phyloP scores from a whole-genome alignment of 768 basidiomycete species.

The Jaapia argillacea region DNA sequence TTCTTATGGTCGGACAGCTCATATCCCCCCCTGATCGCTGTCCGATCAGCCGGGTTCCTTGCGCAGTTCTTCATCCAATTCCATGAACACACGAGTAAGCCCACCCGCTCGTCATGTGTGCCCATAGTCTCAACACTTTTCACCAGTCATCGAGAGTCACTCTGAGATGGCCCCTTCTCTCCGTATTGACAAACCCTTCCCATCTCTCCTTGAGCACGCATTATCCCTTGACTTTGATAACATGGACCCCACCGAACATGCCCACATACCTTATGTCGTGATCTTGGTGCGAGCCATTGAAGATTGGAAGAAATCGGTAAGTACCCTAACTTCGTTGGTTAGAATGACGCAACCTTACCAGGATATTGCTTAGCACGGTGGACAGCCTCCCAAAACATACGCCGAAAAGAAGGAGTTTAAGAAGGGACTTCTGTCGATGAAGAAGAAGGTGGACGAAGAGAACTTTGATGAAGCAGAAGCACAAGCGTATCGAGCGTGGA shows the following conservation, averaged over 20 bases:
- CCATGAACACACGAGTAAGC: constrained; percentile 76
- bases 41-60: constrained; percentile 83
- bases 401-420: constrained; percentile 79
- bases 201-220: constrained; percentile 66
- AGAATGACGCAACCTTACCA: too few relatives aligned
- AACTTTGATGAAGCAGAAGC: constrained; percentile 94
- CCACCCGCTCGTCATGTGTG: constrained; percentile 1
- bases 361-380: constrained; percentile 51
- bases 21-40: constrained; percentile 60
- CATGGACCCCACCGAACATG: constrained; percentile 85
- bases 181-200: constrained; percentile 85
- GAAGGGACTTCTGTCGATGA: constrained; percentile 45
- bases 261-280: constrained; percentile 83
- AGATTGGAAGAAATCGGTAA: constrained; percentile 70
- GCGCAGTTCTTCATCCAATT: constrained; percentile 86
- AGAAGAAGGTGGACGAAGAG: constrained; percentile 80
- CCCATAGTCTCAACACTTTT: background rate
- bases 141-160: constrained; percentile 79
- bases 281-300: constrained; percentile 79
- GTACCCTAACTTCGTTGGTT: too few relatives aligned
- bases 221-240: constrained; percentile 57
- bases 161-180: constrained; percentile 67
- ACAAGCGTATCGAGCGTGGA: constrained; percentile 80
- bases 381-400: constrained; percentile 39
- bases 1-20: constrained; percentile 59